A percentile compares a stretch with the other conserved stretches of the same genome.
Conservation (phyloP, 306 rosid genomes). For the Styphnolobium japonicum region DNA sequence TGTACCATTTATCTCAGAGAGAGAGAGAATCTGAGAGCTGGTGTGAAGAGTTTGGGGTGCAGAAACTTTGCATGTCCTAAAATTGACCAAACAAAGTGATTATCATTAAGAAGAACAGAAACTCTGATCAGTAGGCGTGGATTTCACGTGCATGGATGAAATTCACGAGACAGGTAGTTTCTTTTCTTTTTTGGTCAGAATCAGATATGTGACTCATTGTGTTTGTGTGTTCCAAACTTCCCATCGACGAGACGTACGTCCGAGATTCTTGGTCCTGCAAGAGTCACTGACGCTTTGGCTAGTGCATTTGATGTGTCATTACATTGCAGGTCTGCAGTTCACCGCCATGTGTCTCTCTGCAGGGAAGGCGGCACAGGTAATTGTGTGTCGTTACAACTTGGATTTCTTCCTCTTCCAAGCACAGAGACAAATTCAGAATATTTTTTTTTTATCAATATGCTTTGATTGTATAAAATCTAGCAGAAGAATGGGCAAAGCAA, state of each 20-base stretch:
- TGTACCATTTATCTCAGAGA: neutral
- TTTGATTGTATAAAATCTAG: neutral
- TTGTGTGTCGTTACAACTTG: neutral
- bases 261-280: neutral
- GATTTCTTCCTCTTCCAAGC: neutral
- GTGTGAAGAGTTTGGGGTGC: neutral
- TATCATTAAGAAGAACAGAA: neutral
- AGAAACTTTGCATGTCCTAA: neutral
- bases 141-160: constrained; percentile 20
- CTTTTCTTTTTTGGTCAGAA: neutral
- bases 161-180: constrained; percentile 35
- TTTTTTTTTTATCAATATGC: neutral
- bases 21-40: neutral
- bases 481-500: neutral
- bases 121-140: neutral
- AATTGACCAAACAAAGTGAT: constrained; percentile 7
- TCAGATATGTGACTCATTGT: neutral
- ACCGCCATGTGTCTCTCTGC: neutral
- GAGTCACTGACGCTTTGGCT: neutral
- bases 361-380: neutral
- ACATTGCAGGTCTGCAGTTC: neutral
- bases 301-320: neutral
- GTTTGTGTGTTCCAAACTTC: neutral
- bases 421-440: neutral
- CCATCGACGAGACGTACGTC: neutral